A percentile compares a stretch with the other conserved stretches of the same genome.
Conservation (phyloP, 179 eudicot species). For the Carnegiea gigantea region DNA sequence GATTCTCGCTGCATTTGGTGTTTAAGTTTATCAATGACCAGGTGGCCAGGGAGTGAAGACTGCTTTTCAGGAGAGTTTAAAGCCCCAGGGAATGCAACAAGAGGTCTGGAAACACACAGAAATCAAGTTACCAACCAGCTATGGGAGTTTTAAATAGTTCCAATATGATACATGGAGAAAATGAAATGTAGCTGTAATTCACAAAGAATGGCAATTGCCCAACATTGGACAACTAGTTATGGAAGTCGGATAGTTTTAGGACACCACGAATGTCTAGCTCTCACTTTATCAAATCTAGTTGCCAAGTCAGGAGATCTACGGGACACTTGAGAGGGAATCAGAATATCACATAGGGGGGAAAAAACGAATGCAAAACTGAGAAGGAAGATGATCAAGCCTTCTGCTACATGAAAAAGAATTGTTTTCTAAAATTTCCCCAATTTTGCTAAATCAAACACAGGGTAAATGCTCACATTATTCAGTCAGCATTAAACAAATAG, state of each 20-base stretch:
- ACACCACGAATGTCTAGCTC: too few relatives aligned
- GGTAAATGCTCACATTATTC: not conserved
- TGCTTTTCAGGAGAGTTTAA: slow-evolving; percentile 38
- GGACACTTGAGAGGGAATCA: not conserved
- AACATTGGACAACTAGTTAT: too few relatives aligned
- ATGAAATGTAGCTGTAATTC: not conserved
- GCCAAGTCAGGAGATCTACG: not conserved
- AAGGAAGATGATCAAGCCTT: not conserved
- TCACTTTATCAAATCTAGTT: too few relatives aligned
- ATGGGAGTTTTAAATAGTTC: not conserved
- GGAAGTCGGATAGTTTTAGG: too few relatives aligned
- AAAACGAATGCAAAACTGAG: not conserved
- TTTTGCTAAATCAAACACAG: too few relatives aligned
- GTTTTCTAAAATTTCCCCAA: too few relatives aligned
- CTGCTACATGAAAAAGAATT: too few relatives aligned
- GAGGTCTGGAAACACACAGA: slow-evolving; percentile 49
- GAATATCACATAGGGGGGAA: not conserved
- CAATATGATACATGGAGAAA: too few relatives aligned
- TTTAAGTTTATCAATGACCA: slow-evolving; percentile 45
- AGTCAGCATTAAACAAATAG: not conserved
- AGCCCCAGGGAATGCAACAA: slow-evolving; percentile 41
- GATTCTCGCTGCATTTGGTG: slow-evolving; percentile 42
- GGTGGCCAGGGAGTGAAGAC: slow-evolving; percentile 59
- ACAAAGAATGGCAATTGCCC: too few relatives aligned
- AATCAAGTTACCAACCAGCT: not conserved